Evolutionary conservation across 2,329 filamentous ascomycete species (phyloP).

Genomic region (Diaporthe humulicola): DNA sequence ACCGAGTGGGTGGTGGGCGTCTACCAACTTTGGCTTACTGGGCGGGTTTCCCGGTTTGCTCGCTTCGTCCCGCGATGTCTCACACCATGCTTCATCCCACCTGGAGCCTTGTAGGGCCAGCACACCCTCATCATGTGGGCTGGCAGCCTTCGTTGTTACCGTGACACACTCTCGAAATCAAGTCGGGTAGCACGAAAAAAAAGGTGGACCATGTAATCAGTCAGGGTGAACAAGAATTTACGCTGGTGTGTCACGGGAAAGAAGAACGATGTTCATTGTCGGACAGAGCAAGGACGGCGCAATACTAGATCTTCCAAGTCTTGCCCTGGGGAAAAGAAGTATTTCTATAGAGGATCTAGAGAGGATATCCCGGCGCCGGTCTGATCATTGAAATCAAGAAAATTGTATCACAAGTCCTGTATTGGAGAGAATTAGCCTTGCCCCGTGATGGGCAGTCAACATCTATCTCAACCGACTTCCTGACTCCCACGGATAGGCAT

Average conservation of each 20-base stretch:
- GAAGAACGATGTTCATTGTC: background rate
- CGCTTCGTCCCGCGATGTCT: conserved; percentile 15
- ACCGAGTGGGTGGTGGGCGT: background rate
- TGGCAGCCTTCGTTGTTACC: background rate
- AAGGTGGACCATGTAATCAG: background rate
- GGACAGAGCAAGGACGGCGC: background rate
- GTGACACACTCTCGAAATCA: background rate
- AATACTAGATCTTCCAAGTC: background rate
- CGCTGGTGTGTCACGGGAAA: background rate
- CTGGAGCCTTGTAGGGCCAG: conserved; percentile 2
- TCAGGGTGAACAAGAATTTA: background rate
- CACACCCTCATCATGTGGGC: background rate
- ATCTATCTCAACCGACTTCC: background rate
- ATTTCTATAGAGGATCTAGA: background rate
- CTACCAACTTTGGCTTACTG: background rate
- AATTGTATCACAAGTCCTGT: background rate
- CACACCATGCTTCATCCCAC: background rate
- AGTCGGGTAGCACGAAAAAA: too few species aligned
- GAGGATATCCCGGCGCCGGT: fast-evolving
- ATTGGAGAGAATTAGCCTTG: background rate
- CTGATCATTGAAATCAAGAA: background rate
- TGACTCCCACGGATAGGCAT: background rate
- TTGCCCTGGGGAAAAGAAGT: background rate
- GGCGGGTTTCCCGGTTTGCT: background rate
- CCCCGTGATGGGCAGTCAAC: background rate